Conservation (phyloP, 2,329 filamentous ascomycete species). For the Paracamarosporium sp. region DNA sequence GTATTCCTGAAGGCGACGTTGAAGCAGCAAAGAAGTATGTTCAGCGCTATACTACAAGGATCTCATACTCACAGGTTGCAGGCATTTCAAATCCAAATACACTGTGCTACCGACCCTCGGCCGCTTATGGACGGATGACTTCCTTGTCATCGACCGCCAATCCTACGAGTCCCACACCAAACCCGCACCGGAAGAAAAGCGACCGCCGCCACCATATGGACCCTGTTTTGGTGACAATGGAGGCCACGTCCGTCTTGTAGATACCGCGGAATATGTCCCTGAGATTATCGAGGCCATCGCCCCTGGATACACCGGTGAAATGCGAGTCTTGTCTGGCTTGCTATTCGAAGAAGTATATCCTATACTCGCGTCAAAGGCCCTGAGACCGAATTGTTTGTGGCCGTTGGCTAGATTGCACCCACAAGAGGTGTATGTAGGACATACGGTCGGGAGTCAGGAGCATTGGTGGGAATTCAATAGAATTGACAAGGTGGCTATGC, state of each 20-base stretch:
- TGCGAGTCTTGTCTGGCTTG: conserved; percentile 16
- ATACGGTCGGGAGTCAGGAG: conserved; percentile 16
- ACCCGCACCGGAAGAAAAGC: conserved; percentile 1
- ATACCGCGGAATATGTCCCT: conserved; percentile 5
- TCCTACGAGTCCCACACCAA: conserved; percentile 15
- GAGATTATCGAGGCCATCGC: conserved; percentile 5
- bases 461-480: conserved; percentile 18
- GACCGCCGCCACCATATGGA: conserved; percentile 4
- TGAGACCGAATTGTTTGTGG: conserved; percentile 17
- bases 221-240: conserved; percentile 17
- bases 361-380: conserved; percentile 8
- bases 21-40: conserved; percentile 19
- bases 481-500: conserved; percentile 2
- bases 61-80: not conserved
- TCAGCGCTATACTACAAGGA: not conserved
- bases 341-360: conserved; percentile 17
- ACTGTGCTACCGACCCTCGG: conserved; percentile 13
- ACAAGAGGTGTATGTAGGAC: conserved; percentile 20
- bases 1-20: conserved; percentile 26
- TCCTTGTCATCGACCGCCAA: conserved; percentile 20
- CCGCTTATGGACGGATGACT: conserved; percentile 19
- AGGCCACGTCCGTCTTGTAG: conserved; percentile 16
- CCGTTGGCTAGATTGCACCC: conserved; percentile 21
- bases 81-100: conserved; percentile 12
- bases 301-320: conserved; percentile 12